Conservation (phyloP, 176 grass and related monocot species). For the Carex kokanica region DNA sequence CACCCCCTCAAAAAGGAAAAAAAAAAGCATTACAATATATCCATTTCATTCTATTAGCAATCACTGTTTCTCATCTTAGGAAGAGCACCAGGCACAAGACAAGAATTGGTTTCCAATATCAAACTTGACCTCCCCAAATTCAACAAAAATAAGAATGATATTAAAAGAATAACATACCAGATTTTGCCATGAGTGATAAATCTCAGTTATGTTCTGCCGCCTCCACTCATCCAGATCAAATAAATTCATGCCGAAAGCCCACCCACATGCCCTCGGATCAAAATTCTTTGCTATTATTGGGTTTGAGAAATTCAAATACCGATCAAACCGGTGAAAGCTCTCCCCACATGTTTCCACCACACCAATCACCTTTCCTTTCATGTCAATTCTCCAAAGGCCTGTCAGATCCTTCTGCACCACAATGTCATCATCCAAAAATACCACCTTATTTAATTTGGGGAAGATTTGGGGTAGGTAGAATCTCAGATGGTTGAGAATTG, state of each 20-base stretch:
- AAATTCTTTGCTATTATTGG: slow-evolving; percentile 75
- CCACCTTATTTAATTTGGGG: slow-evolving; percentile 72
- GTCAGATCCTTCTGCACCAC: slow-evolving; percentile 79
- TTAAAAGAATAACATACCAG: slow-evolving; percentile 44
- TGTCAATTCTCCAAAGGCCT: slow-evolving; percentile 75
- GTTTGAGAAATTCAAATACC: slow-evolving; percentile 91
- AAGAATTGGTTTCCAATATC: not conserved
- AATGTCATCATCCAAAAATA: slow-evolving; percentile 87
- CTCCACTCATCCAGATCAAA: slow-evolving; percentile 91
- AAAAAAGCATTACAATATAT: not conserved
- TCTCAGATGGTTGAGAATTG: slow-evolving; percentile 76
- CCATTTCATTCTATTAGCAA: not conserved
- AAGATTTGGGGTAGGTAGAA: slow-evolving; percentile 87
- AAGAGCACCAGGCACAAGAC: not conserved
- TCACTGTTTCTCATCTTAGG: no score
- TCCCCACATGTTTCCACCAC: slow-evolving; percentile 82
- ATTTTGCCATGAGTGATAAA: slow-evolving; percentile 74
- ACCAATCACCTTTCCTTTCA: slow-evolving; percentile 78
- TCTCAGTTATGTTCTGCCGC: slow-evolving; percentile 62
- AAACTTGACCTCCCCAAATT: not conserved
- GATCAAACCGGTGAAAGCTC: slow-evolving; percentile 69
- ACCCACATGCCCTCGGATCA: slow-evolving; percentile 59
- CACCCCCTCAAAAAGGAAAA: no score
- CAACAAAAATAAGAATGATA: slow-evolving; percentile 16
- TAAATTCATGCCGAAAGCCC: slow-evolving; percentile 96